These are phyloP conservation scores for Penicillium sp. DNA, from an alignment of 2,329 filamentous ascomycete species.

Conservation along the genomic window DNA sequence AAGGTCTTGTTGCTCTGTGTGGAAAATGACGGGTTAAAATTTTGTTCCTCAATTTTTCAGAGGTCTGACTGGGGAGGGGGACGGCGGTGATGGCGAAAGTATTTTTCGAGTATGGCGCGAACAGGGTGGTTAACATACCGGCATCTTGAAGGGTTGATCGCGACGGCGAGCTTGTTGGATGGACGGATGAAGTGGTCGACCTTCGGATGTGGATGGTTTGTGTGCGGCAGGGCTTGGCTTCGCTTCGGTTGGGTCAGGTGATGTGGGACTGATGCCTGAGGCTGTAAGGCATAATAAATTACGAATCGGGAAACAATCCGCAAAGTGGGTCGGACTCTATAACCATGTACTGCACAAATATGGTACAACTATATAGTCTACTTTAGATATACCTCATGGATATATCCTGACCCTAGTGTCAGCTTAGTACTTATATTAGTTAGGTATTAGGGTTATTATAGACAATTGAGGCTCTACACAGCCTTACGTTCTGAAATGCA, in stretches of 20 bases:
- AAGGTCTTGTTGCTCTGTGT: slow-evolving; percentile 97
- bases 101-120: slow-evolving; percentile 2
- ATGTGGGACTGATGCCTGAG: slow-evolving; percentile 21
- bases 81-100: slow-evolving; percentile 2
- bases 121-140: slow-evolving; percentile 43
- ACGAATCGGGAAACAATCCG: not conserved
- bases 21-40: slow-evolving; percentile 16
- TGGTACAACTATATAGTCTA: not conserved
- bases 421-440: too few relatives aligned
- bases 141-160: slow-evolving; percentile 54
- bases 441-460: not conserved
- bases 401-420: too few relatives aligned
- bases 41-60: not conserved
- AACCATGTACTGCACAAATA: too few relatives aligned
- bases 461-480: too few relatives aligned
- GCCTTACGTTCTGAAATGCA: not conserved
- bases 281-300: not conserved
- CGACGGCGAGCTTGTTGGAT: slow-evolving; percentile 41
- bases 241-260: slow-evolving; percentile 40
- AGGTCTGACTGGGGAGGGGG: not conserved
- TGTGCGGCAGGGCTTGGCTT: slow-evolving; percentile 44
- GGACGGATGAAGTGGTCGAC: slow-evolving; percentile 37
- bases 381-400: not conserved
- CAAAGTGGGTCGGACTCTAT: not conserved
- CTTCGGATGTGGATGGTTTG: slow-evolving; percentile 36